phyloP scores from a whole-genome alignment of 2,329 filamentous ascomycete species.

The Cadophora luteo-olivacea region DNA sequence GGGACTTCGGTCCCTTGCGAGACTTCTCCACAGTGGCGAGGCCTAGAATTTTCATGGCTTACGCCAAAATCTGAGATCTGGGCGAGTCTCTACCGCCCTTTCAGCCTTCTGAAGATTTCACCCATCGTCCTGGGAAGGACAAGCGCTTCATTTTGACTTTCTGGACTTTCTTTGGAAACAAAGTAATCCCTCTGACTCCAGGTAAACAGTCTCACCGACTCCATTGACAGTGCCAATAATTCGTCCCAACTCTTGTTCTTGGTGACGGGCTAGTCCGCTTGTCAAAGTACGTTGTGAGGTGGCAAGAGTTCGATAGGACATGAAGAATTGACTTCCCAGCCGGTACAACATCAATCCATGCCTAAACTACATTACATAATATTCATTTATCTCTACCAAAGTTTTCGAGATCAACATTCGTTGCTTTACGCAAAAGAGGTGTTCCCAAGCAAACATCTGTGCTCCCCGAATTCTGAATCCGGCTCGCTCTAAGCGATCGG shows the following conservation, averaged over 20 bases:
- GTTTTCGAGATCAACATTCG: background rate
- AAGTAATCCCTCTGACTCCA: background rate
- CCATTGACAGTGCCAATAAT: background rate
- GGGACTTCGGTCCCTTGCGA: constrained; percentile 10
- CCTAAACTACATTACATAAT: background rate
- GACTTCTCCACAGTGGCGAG: background rate
- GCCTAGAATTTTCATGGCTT: background rate
- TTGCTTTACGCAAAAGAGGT: background rate
- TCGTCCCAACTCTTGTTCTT: background rate
- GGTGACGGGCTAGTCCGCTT: background rate
- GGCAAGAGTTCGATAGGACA: constrained; percentile 7
- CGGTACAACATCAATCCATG: background rate
- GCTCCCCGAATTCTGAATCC: background rate
- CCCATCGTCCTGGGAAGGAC: background rate
- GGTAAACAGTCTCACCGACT: background rate
- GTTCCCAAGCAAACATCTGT: background rate
- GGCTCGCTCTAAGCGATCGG: constrained; percentile 9
- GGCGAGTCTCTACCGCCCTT: background rate
- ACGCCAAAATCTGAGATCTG: background rate
- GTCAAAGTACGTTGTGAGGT: background rate
- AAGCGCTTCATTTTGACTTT: background rate
- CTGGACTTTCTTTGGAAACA: background rate
- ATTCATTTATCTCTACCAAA: background rate
- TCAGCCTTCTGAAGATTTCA: background rate
- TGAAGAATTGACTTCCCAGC: background rate